These are phyloP conservation scores for Verticillium klebahnii DNA, from an alignment of 2,329 filamentous ascomycete genomes.

Conservation along the genomic window DNA sequence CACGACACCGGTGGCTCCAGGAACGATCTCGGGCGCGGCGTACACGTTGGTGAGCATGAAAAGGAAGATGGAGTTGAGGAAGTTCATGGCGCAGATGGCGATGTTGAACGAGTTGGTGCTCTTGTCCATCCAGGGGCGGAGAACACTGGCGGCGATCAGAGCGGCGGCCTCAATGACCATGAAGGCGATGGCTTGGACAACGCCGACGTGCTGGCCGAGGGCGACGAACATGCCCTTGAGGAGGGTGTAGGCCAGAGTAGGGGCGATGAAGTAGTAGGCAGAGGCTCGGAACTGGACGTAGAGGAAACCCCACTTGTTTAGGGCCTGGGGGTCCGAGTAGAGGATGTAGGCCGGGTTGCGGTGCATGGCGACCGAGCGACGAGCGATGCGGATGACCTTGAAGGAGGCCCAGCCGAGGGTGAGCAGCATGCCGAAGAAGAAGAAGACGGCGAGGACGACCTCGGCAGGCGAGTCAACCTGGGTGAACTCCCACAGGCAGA, in stretches of 20 bases:
- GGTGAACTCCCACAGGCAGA: constrained; percentile 92
- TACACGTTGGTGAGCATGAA: constrained; percentile 87
- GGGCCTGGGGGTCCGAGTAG: constrained; percentile 84
- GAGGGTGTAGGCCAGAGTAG: constrained; percentile 70
- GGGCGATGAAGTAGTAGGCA: constrained; percentile 91
- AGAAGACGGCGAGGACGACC: constrained; percentile 82
- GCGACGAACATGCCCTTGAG: constrained; percentile 87
- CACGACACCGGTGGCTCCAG: constrained; percentile 81
- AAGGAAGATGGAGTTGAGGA: constrained; percentile 84
- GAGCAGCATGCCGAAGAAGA: constrained; percentile 73
- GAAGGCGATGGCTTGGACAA: constrained; percentile 78
- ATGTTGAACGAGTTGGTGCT: constrained; percentile 97
- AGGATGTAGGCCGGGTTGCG: constrained; percentile 96
- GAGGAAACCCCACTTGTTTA: constrained; percentile 98
- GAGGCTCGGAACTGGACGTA: constrained; percentile 96
- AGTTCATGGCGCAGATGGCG: constrained; percentile 83
- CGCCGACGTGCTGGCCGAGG: constrained; percentile 65
- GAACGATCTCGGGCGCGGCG: constrained; percentile 75
- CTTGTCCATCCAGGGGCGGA: constrained; percentile 98
- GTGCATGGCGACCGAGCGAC: constrained; percentile 84
- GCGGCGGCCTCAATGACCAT: constrained; percentile 77
- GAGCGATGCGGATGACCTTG: constrained; percentile 86
- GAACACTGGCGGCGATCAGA: constrained; percentile 71
- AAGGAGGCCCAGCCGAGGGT: constrained; percentile 81
- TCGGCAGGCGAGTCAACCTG: constrained; percentile 78